A percentile compares a stretch with the other conserved stretches of the same genome.
Conservation (phyloP, 768 basidiomycete genomes). For the Rossbeevera mucosa region DNA sequence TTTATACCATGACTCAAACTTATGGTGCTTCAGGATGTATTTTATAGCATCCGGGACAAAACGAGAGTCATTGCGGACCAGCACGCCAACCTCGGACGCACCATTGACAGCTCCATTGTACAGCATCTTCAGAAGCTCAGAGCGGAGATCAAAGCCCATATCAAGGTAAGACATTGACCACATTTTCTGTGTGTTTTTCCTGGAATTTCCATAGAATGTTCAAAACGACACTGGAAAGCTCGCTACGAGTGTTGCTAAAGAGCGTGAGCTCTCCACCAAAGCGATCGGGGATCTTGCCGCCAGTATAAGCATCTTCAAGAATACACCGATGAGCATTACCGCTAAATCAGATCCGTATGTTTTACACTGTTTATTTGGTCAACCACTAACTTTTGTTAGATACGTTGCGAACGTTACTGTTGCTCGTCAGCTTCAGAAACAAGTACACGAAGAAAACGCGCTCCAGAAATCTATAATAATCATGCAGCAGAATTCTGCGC, state of each 20-base stretch:
- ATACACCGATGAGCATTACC: slow-evolving; percentile 84
- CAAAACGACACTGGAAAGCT: slow-evolving; percentile 95
- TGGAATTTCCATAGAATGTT: slow-evolving; percentile 54
- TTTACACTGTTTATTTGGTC: background rate
- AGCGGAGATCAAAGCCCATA: slow-evolving; percentile 94
- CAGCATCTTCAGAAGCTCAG: slow-evolving; percentile 96
- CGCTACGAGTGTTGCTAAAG: slow-evolving; percentile 86
- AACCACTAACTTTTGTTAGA: slow-evolving; percentile 28
- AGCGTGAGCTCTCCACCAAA: slow-evolving; percentile 78
- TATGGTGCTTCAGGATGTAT: slow-evolving; percentile 62
- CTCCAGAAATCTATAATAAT: slow-evolving; percentile 97
- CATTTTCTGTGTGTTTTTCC: background rate
- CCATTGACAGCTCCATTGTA: slow-evolving; percentile 95
- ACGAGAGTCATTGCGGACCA: slow-evolving; percentile 92
- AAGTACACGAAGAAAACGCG: slow-evolving; percentile 96
- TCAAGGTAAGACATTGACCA: slow-evolving; percentile 54
- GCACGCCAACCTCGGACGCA: slow-evolving; percentile 92
- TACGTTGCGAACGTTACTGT: slow-evolving; percentile 71
- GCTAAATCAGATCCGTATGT: slow-evolving; percentile 36
- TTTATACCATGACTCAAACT: background rate
- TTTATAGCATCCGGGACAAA: slow-evolving; percentile 89
- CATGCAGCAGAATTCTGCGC: slow-evolving; percentile 95
- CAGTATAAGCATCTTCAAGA: slow-evolving; percentile 87
- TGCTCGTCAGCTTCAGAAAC: slow-evolving; percentile 75
- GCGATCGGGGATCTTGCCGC: slow-evolving; percentile 84